Base-by-base conservation (phyloP, 352 stramenopile species). In the Globisporangium acanthophoron region DNA sequence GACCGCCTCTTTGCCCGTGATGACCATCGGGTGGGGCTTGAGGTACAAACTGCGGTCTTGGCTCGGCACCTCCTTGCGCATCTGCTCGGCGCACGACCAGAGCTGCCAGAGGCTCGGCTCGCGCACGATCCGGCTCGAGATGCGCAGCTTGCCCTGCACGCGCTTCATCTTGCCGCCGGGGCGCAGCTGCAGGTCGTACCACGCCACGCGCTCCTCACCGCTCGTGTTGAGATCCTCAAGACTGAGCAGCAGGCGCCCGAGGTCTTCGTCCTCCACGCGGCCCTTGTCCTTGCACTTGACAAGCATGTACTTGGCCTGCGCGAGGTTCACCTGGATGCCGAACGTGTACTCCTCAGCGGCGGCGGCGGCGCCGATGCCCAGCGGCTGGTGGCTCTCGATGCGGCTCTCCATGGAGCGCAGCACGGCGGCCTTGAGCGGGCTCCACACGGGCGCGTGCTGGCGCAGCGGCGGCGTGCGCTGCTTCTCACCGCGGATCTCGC, bases 221-320 rank as follows among this genome's bases (percentile, higher is more conserved):
- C 73, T 90, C 7, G 83, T 92, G 66, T 93, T 89, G 46, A 94
- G 69, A 54, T 94, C 82, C 52, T 94, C 85, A 0, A 94, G 61
- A 62, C 79, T 89, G 5, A 94, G 73, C 51, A 94, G 67, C 44
- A 94, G 56, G 0, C 85, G 80, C 0, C 85, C 85, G 12, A 94
- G 59, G 56, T 94, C 85, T 31, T 94, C 85, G 18, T 80, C 81
- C 53, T 94, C 83, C 11, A 94, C 83, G 24, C 85, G 79, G 9
- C 85, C 85, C 50, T 92, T 94, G 69, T 94, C 82, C 52, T 94
- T 94, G 80, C 85, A 94, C 56, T 94, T 94, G 6, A 94, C 74
- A 13, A 92, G 65, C 56, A 94, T 58, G 56, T 87, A 94, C 65
- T 93, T 92, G 58, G 85, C 85, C 29, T 79, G 72, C 50, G 72